Evolutionary conservation across 345 rosid genomes (phyloP), one percentile per base, ranked within the genome.

Genomic region (Barbarea vulgaris): DNA sequence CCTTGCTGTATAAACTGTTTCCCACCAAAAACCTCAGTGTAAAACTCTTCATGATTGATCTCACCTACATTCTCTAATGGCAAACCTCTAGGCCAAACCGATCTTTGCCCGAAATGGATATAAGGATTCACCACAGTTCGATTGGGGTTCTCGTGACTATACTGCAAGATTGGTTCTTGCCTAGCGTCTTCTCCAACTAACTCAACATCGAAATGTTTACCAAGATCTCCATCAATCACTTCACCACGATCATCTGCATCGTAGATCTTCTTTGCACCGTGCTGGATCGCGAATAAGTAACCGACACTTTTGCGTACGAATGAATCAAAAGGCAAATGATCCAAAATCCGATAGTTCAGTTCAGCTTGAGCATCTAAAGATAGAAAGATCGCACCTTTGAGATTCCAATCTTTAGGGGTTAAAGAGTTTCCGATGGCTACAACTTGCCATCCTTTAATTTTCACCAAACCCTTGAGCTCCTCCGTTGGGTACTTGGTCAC

Each of bases 21-120:
- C 52, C 98, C 98, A 81, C 96, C 89, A 62, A 85, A 94, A 54
- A 94, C 79, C 90, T 94, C 91, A 6, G 96, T 89, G 82, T 91
- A 91, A 59, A 77, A 94, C 80, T 88, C 96, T 50, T 94, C 98
- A 34, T 87, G 96, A 54, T 84, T 86, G 67, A 94, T 81, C 70
- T 88, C 95, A 21, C 96, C 95, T 4, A 94, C 96, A 76, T 89
- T 87, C 79, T 94, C 96, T 77, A 89, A 83, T 9, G 98, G 98
- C 80, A 94, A 84, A 48, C 98, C 98, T 76, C 97, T 84, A 74
- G 98, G 98, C 98, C 98, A 94, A 78, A 94, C 93, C 0, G 98
- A 86, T 58, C 98, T 71, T 77, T 94, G 97, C n/a, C 97, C 98
- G 7, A 94, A 94, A 84, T 94, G 98, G 33, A 94, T 81, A 55